These are phyloP conservation scores for Chlorella variabilis DNA, from an alignment of 163 green algal species.

Conservation along the genomic window DNA sequence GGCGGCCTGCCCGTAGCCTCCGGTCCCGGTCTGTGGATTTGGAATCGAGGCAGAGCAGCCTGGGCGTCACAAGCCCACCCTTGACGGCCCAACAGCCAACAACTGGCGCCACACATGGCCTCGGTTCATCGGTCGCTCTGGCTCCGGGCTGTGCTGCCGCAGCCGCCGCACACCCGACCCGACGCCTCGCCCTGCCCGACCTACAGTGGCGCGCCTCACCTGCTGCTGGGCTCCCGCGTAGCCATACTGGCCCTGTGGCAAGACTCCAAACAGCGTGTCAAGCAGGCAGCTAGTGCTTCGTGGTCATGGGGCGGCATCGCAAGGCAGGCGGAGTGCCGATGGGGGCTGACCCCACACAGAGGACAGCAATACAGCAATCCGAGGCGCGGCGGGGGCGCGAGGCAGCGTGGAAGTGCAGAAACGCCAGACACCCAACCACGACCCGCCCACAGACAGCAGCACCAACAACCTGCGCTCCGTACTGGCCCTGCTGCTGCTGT, in stretches of 20 bases:
- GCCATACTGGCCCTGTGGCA: constrained; percentile 20
- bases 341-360: too few relatives aligned
- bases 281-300: too few relatives aligned
- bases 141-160: too few relatives aligned
- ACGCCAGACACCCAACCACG: background rate
- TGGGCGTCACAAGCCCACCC: background rate
- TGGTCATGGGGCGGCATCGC: too few relatives aligned
- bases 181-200: too few relatives aligned
- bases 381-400: too few relatives aligned
- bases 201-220: background rate
- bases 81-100: too few relatives aligned
- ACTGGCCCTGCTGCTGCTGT: constrained; percentile 1
- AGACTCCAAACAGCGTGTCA: background rate
- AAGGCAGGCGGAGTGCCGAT: too few relatives aligned
- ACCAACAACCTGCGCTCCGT: background rate
- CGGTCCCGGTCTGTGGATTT: constrained; percentile 15
- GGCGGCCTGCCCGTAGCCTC: constrained; percentile 15
- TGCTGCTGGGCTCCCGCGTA: constrained; percentile 2
- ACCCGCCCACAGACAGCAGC: background rate
- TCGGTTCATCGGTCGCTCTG: too few relatives aligned
- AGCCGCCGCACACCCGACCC: background rate
- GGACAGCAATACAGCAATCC: too few relatives aligned
- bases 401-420: too few relatives aligned
- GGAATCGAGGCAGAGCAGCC: background rate
- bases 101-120: too few relatives aligned